Percentiles rank a stretch among this genome's conserved stretches.
Conservation (phyloP, 2,329 filamentous ascomycete species). For the Colletotrichum viniferum region DNA sequence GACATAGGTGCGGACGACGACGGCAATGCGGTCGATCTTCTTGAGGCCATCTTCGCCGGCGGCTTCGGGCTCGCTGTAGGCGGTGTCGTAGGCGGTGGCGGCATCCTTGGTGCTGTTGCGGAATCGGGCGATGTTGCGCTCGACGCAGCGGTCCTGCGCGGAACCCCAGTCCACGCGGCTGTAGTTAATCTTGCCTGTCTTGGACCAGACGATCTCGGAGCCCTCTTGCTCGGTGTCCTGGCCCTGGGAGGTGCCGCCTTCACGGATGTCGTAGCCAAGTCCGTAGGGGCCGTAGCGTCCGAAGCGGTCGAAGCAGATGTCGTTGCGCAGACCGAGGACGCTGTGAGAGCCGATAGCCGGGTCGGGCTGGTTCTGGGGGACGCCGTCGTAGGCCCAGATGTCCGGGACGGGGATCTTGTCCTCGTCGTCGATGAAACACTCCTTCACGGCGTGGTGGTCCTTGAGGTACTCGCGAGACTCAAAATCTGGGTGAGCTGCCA, state of each 20-base stretch:
- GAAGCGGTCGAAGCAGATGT: constrained; percentile 88
- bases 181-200: constrained; percentile 62
- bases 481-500: constrained; percentile 72
- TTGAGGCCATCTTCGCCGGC: constrained; percentile 28
- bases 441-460: constrained; percentile 56
- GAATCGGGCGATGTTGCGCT: constrained; percentile 69
- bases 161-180: constrained; percentile 57
- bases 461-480: constrained; percentile 58
- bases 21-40: constrained; percentile 67
- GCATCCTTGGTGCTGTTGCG: constrained; percentile 41
- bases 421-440: constrained; percentile 68
- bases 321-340: constrained; percentile 73
- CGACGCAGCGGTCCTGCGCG: constrained; percentile 58
- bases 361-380: constrained; percentile 79
- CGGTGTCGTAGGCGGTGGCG: not conserved
- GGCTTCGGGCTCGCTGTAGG: constrained; percentile 1
- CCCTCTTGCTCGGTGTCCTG: constrained; percentile 75
- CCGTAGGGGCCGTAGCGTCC: constrained; percentile 86
- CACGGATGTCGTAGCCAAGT: constrained; percentile 75
- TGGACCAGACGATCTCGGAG: constrained; percentile 62
- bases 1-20: constrained; percentile 81
- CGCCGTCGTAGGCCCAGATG: constrained; percentile 70
- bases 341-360: constrained; percentile 79
- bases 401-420: constrained; percentile 63
- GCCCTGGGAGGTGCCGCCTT: constrained; percentile 75